phyloP scores from a whole-genome alignment of 192 early-diverging fungal genomes.

The Funneliformis mosseae region DNA sequence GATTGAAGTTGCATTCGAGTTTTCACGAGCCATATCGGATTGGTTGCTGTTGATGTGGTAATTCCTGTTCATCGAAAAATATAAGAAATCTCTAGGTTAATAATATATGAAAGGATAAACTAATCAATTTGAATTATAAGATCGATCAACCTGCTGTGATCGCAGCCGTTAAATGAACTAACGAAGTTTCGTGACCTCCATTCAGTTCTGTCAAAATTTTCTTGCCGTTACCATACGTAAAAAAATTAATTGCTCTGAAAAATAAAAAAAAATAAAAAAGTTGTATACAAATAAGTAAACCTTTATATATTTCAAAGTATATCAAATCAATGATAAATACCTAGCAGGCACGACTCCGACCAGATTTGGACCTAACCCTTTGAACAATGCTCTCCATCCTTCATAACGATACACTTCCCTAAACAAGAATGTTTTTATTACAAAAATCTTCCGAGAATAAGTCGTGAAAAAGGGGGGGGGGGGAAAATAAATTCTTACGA shows the following conservation, averaged over 20 bases:
- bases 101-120: neutral
- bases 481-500: neutral
- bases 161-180: slow-evolving; percentile 82
- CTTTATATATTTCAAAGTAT: neutral
- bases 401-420: slow-evolving; percentile 71
- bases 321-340: slow-evolving; percentile 38
- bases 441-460: neutral
- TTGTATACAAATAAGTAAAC: neutral
- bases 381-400: slow-evolving; percentile 85
- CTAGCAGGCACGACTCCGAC: slow-evolving; percentile 93
- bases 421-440: neutral
- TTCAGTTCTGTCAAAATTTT: slow-evolving; percentile 74
- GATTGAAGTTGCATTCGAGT: slow-evolving; percentile 91
- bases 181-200: slow-evolving; percentile 71
- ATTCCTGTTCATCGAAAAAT: slow-evolving; percentile 45
- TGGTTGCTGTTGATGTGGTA: slow-evolving; percentile 81
- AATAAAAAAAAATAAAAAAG: neutral
- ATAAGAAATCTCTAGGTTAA: neutral
- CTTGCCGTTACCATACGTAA: slow-evolving; percentile 90
- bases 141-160: slow-evolving; percentile 58
- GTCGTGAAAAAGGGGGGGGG: neutral
- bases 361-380: slow-evolving; percentile 92
- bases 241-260: slow-evolving; percentile 88
- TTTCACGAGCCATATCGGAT: slow-evolving; percentile 98
- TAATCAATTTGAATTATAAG: neutral